Conservation (phyloP, 805 yeast species). For the Ogataea polymorpha region DNA sequence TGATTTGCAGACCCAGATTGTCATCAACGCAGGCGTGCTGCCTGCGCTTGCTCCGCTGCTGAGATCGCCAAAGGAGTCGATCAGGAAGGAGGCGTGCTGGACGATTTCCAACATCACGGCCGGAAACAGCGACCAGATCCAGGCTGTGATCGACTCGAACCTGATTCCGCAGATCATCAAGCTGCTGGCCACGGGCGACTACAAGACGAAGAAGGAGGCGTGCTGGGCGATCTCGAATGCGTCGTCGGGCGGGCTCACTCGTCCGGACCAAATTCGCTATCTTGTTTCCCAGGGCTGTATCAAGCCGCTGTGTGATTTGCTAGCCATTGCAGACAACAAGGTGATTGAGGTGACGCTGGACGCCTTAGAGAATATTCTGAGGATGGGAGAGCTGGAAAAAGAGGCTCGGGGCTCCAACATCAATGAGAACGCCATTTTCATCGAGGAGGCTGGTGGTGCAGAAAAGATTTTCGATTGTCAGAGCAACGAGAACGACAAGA, state of each 20-base stretch:
- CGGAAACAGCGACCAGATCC: conserved; percentile 92
- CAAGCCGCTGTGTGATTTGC: conserved; percentile 92
- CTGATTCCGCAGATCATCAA: conserved; percentile 87
- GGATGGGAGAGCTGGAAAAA: conserved; percentile 91
- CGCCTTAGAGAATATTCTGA: conserved; percentile 88
- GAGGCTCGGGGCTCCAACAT: conserved; percentile 65
- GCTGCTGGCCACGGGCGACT: conserved; percentile 76
- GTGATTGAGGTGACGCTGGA: conserved; percentile 94
- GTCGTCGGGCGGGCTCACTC: conserved; percentile 87
- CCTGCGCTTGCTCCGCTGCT: conserved; percentile 79
- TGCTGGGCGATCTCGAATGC: conserved; percentile 99
- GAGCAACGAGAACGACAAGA: conserved; percentile 84
- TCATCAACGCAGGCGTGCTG: conserved; percentile 88
- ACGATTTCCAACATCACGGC: conserved; percentile 97
- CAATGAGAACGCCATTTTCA: conserved; percentile 85
- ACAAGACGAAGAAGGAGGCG: conserved; percentile 96
- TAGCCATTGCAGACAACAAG: conserved; percentile 83
- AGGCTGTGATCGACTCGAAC: conserved; percentile 93
- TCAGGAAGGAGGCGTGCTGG: conserved; percentile 98
- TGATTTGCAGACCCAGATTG: conserved; percentile 92
- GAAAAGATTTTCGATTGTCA: conserved; percentile 94
- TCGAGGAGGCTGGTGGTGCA: conserved; percentile 98
- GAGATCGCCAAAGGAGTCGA: conserved; percentile 82
- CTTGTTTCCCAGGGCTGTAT: conserved; percentile 94
- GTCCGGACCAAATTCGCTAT: conserved; percentile 91